phyloP scores from a whole-genome alignment of 345 rosid genomes.

The Ceriops tagal region DNA sequence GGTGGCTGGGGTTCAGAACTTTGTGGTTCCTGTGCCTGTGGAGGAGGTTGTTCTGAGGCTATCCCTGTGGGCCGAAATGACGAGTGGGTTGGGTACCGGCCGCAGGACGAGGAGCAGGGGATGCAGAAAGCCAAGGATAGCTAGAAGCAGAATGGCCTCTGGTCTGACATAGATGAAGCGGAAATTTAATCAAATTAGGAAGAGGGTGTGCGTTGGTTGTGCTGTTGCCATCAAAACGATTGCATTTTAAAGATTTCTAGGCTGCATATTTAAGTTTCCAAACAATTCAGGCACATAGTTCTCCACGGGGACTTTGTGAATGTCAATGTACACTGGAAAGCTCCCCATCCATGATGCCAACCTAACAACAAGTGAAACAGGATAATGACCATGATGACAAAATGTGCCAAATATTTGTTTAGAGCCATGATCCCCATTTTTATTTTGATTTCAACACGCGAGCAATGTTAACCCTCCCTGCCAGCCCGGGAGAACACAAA shows the following conservation, averaged over 20 bases:
- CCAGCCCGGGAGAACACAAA: too few species aligned
- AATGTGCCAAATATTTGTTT: too few species aligned
- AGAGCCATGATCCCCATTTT: too few species aligned
- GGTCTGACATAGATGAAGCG: conserved; percentile 30
- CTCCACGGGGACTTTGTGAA: neutral
- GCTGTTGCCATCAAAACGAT: neutral
- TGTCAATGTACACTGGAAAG: too few species aligned
- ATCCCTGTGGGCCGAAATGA: conserved; percentile 44
- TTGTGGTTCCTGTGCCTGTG: conserved; percentile 16
- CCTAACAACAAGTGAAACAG: too few species aligned
- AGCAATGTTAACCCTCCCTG: too few species aligned
- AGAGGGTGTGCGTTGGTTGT: neutral
- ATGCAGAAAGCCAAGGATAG: conserved; percentile 53
- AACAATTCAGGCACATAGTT: neutral
- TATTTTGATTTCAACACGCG: too few species aligned
- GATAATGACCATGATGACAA: too few species aligned
- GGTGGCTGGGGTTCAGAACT: conserved; percentile 21
- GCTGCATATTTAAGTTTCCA: neutral
- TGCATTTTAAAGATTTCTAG: neutral
- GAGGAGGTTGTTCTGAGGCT: conserved; percentile 24
- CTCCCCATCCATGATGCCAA: too few species aligned
- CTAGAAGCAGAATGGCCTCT: conserved; percentile 47
- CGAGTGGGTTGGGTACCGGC: conserved; percentile 20
- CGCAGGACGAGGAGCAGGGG: conserved; percentile 11
- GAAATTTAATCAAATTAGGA: neutral